phyloP scores from a whole-genome alignment of 768 basidiomycete genomes.

The Pleurotus cornucopiae region DNA sequence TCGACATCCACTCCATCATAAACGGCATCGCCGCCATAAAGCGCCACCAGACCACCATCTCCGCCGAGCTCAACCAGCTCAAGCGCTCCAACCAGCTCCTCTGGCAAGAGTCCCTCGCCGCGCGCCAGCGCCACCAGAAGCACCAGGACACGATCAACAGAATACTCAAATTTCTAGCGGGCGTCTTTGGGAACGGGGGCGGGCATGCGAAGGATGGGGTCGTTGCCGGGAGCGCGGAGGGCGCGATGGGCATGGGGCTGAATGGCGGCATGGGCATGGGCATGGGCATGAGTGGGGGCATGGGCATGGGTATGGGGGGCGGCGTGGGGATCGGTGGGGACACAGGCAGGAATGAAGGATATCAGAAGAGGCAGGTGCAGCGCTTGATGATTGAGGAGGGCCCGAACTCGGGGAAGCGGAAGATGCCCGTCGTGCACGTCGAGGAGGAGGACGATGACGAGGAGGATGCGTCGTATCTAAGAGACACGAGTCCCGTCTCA shows the following conservation, averaged over 20 bases:
- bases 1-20: slow-evolving; percentile 78
- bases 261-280: no score
- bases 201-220: slow-evolving; percentile 26
- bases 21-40: slow-evolving; percentile 84
- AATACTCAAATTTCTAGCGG: slow-evolving; percentile 91
- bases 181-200: slow-evolving; percentile 59
- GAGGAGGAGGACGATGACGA: slow-evolving; percentile 36
- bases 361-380: slow-evolving; percentile 40
- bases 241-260: no score
- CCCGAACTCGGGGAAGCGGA: slow-evolving; percentile 29
- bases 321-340: no score
- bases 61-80: slow-evolving; percentile 81
- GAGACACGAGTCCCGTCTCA: slow-evolving; percentile 12
- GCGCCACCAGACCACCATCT: slow-evolving; percentile 89
- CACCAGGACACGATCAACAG: slow-evolving; percentile 96
- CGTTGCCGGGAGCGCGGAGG: background rate
- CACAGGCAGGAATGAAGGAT: slow-evolving; percentile 25
- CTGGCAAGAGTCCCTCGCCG: slow-evolving; percentile 88
- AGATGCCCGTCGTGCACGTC: slow-evolving; percentile 28
- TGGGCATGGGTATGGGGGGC: no score
- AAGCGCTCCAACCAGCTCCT: slow-evolving; percentile 83
- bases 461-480: slow-evolving; percentile 3
- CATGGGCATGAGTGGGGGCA: no score
- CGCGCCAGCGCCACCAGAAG: slow-evolving; percentile 79
- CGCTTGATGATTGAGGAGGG: slow-evolving; percentile 68